phyloP scores from a whole-genome alignment of 441 rosid species.

The Rhodomyrtus psidioides region DNA sequence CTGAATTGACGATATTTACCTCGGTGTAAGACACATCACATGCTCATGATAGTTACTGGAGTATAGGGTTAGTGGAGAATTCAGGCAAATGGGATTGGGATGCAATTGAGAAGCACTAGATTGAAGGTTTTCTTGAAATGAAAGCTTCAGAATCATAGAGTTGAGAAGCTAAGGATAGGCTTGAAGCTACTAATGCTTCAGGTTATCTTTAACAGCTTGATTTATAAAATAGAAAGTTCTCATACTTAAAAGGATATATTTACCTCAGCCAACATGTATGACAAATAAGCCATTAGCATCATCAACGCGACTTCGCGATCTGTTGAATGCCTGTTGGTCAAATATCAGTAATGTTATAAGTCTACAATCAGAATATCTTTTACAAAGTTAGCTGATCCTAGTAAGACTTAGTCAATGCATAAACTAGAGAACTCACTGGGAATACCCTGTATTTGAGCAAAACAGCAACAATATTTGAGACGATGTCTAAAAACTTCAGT shows the following conservation, averaged over 20 bases:
- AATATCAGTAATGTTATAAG: not conserved
- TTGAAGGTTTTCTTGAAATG: not conserved
- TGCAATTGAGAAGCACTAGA: not conserved
- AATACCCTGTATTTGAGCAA: not conserved
- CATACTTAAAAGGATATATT: not conserved
- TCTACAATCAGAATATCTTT: not conserved
- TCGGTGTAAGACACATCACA: not conserved
- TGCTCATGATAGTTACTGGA: not conserved
- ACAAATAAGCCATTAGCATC: conserved; percentile 67
- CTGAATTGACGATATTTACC: not conserved
- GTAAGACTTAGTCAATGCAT: not conserved
- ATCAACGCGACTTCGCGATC: conserved; percentile 67
- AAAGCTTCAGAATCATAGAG: not conserved
- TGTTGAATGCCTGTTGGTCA: conserved; percentile 53
- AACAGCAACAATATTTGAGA: not conserved
- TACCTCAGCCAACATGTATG: conserved; percentile 78
- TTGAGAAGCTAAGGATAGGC: not conserved
- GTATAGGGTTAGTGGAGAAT: not conserved
- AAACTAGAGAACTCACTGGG: not conserved
- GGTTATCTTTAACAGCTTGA: not conserved
- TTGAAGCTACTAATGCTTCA: not conserved
- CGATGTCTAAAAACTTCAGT: not conserved
- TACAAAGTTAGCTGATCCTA: not conserved
- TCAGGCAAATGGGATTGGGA: not conserved
- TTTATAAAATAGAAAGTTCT: not conserved